A percentile compares a stretch with the other conserved stretches of the same genome.
Evolutionary conservation across 495 filamentous ascomycete species (phyloP).

Genomic region (Penicillium angulare): DNA sequence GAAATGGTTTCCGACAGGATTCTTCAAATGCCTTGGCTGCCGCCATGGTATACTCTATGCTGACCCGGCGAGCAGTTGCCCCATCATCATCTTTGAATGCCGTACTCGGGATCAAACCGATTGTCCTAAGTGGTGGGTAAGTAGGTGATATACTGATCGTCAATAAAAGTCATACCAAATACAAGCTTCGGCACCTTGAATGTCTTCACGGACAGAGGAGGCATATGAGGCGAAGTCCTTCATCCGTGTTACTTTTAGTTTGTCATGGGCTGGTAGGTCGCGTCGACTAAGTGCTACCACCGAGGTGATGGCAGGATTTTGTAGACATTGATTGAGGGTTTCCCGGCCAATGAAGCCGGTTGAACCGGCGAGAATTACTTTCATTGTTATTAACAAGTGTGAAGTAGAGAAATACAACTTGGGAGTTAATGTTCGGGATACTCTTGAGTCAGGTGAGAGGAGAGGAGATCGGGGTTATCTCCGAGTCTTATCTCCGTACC

Average conservation of each 20-base stretch:
- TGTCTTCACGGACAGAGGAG: conserved; percentile 30
- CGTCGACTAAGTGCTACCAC: conserved; percentile 48
- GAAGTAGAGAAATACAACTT: too few relatives aligned
- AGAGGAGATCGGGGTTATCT: background rate
- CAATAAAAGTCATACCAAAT: too few relatives aligned
- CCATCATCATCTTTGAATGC: conserved; percentile 10
- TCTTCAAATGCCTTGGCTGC: conserved; percentile 40
- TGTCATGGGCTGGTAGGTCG: conserved; percentile 32
- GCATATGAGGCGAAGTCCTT: conserved; percentile 47
- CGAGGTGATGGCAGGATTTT: conserved; percentile 43
- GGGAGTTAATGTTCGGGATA: background rate
- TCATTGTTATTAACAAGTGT: conserved; percentile 44
- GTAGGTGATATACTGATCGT: too few relatives aligned
- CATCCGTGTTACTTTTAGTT: conserved; percentile 43
- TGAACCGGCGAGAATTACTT: conserved; percentile 51
- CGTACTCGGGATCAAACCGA: conserved; percentile 7
- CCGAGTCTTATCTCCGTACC: too few relatives aligned
- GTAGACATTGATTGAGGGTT: conserved; percentile 46
- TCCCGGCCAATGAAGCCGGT: conserved; percentile 53
- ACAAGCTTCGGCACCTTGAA: conserved; percentile 51
- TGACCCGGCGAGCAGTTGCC: conserved; percentile 26
- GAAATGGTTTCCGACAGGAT: conserved; percentile 34
- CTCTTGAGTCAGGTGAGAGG: background rate
- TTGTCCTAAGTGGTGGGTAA: background rate
- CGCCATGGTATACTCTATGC: conserved; percentile 43